Conservation (phyloP, 192 early-diverging fungal species). For the Podila minutissima region DNA sequence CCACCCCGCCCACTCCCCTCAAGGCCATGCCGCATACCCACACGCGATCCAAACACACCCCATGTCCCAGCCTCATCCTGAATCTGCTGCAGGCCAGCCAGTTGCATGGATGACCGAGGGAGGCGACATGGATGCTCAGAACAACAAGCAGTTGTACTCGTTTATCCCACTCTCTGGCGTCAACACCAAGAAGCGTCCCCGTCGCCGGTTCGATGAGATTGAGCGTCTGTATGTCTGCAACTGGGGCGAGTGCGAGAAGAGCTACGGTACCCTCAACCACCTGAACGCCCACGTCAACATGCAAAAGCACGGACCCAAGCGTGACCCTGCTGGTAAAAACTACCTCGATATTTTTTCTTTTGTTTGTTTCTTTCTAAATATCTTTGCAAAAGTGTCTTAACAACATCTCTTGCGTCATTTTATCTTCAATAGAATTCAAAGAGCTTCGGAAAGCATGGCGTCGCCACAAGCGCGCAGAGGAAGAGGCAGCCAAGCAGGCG, state of each 20-base stretch:
- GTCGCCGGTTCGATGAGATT: constrained; percentile 71
- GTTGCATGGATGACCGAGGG: constrained; percentile 26
- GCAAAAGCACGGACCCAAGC: constrained; percentile 73
- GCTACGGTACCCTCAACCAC: constrained; percentile 74
- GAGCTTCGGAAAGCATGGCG: constrained; percentile 68
- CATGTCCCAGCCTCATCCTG: neutral
- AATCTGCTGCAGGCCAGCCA: neutral
- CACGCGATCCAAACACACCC: neutral
- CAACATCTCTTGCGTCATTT: neutral
- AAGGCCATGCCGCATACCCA: neutral
- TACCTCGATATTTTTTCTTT: no score
- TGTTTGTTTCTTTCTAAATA: neutral
- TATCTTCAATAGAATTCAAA: constrained; percentile 61
- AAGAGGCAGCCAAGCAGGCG: constrained; percentile 48
- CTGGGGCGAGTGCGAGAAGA: constrained; percentile 64
- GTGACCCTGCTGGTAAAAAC: constrained; percentile 56
- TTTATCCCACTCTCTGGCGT: constrained; percentile 66
- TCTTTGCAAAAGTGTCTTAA: neutral
- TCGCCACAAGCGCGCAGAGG: constrained; percentile 64
- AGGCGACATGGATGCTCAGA: constrained; percentile 13
- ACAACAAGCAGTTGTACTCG: constrained; percentile 56
- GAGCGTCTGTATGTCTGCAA: constrained; percentile 71
- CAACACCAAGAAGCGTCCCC: constrained; percentile 66
- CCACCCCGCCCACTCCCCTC: constrained; percentile 1
- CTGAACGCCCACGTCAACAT: constrained; percentile 75